A percentile compares a stretch with the other conserved stretches of the same genome.
These are phyloP conservation scores for Ascochyta koolunga DNA, from an alignment of 2,329 filamentous ascomycete species.

Conservation along the genomic window DNA sequence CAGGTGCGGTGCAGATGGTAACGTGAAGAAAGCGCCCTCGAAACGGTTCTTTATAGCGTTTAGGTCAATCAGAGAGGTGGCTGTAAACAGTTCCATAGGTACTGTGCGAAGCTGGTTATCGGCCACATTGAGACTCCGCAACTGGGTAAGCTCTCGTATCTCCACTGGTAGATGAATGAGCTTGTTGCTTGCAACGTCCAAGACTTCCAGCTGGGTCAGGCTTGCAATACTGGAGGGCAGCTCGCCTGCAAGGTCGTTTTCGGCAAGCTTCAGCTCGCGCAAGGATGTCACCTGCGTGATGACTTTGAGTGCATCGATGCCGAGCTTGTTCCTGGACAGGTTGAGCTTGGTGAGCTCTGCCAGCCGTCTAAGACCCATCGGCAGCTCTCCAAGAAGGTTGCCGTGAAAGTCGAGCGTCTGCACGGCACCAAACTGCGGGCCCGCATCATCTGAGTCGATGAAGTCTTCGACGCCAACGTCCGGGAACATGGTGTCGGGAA, in stretches of 20 bases:
- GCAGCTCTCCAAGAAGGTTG: conserved; percentile 75
- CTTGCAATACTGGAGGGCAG: conserved; percentile 68
- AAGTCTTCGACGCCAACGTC: conserved; percentile 64
- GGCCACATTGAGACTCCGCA: conserved; percentile 79
- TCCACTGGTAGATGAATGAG: conserved; percentile 72
- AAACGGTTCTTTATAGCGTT: conserved; percentile 79
- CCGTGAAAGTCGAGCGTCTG: conserved; percentile 86
- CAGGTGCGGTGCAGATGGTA: conserved; percentile 66
- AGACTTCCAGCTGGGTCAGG: conserved; percentile 73
- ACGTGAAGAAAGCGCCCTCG: conserved; percentile 69
- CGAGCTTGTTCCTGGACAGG: conserved; percentile 81
- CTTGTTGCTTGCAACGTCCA: conserved; percentile 83
- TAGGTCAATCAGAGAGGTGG: conserved; percentile 75
- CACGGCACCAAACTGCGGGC: conserved; percentile 80
- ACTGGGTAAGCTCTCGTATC: conserved; percentile 68
- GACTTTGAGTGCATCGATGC: conserved; percentile 72
- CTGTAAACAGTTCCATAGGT: conserved; percentile 71
- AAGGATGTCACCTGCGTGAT: conserved; percentile 75
- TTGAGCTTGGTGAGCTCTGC: conserved; percentile 80
- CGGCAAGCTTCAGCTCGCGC: conserved; percentile 77
- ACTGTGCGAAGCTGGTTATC: conserved; percentile 77
- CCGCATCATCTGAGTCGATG: conserved; percentile 67
- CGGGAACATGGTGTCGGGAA: conserved; percentile 79
- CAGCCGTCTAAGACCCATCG: conserved; percentile 75
- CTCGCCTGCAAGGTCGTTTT: conserved; percentile 37